Conservation (phyloP, 1,284 basidiomycete species). For the Irpex sp. region DNA sequence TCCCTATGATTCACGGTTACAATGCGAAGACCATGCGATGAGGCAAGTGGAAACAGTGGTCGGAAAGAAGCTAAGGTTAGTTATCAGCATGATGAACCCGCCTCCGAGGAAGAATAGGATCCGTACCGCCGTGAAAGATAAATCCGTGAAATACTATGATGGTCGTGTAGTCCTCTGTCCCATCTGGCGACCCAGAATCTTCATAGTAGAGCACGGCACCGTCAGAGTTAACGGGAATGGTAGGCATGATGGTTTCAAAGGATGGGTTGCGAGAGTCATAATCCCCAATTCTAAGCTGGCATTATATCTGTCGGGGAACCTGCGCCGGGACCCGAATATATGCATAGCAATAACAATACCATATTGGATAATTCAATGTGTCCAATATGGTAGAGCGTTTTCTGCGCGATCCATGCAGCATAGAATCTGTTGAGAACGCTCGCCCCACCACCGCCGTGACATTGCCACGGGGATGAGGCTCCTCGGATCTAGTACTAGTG, state of each 20-base stretch:
- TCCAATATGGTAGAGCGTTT: no score
- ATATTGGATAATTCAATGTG: no score
- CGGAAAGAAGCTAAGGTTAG: conserved; percentile 8
- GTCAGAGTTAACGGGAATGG: conserved; percentile 14
- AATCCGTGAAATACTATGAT: conserved; percentile 16
- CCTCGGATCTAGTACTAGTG: no score
- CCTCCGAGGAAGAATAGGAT: background rate
- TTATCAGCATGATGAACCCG: background rate
- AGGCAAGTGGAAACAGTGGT: conserved; percentile 10
- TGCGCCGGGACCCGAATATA: no score
- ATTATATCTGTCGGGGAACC: no score
- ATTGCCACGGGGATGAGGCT: no score
- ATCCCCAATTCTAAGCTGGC: no score
- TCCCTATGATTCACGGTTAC: conserved; percentile 13
- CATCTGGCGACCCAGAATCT: conserved; percentile 14
- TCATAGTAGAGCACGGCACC: conserved; percentile 16
- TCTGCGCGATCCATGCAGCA: no score
- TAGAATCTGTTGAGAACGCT: no score
- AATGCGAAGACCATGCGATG: conserved; percentile 7
- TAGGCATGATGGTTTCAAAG: conserved; percentile 12
- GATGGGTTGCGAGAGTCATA: background rate
- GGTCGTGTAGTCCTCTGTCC: conserved; percentile 12
- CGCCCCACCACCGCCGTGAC: no score
- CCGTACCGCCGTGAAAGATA: conserved; percentile 16
- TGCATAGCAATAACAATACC: no score